Conservation (phyloP, 169 alveolate species). For the Babesia ovata region DNA sequence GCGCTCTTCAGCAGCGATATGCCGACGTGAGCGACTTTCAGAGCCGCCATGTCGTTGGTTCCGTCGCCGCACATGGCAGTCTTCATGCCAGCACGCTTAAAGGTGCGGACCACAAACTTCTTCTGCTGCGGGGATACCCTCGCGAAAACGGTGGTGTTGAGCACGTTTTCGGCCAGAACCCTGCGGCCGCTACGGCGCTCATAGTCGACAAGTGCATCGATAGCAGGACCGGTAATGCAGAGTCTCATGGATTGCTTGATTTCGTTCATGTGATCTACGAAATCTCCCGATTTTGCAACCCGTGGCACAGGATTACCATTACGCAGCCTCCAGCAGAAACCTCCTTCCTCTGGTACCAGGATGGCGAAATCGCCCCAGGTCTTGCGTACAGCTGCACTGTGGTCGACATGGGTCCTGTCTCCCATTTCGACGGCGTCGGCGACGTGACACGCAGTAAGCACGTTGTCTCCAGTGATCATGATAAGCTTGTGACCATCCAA, state of each 20-base stretch:
- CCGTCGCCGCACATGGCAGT: constrained; percentile 99
- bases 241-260: constrained; percentile 20
- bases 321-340: constrained; percentile 52
- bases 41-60: constrained; percentile 99
- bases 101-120: constrained; percentile 81
- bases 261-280: constrained; percentile 35
- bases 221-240: constrained; percentile 55
- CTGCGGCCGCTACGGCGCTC: constrained; percentile 24
- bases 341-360: constrained; percentile 7
- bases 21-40: constrained; percentile 97
- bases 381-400: neutral
- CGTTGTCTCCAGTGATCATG: constrained; percentile 98
- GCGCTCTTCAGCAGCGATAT: constrained; percentile 89
- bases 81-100: constrained; percentile 81
- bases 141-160: constrained; percentile 87
- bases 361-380: constrained; percentile 54
- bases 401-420: constrained; percentile 1
- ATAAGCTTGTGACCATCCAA: constrained; percentile 84
- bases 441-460: constrained; percentile 95
- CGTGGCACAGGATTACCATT: constrained; percentile 42
- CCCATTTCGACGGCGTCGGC: constrained; percentile 74
- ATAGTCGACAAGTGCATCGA: constrained; percentile 32
- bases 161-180: constrained; percentile 63
- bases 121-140: constrained; percentile 96
- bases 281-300: constrained; percentile 2